phyloP scores from a whole-genome alignment of 106 monocot genomes.

The Cymbidium sinense region DNA sequence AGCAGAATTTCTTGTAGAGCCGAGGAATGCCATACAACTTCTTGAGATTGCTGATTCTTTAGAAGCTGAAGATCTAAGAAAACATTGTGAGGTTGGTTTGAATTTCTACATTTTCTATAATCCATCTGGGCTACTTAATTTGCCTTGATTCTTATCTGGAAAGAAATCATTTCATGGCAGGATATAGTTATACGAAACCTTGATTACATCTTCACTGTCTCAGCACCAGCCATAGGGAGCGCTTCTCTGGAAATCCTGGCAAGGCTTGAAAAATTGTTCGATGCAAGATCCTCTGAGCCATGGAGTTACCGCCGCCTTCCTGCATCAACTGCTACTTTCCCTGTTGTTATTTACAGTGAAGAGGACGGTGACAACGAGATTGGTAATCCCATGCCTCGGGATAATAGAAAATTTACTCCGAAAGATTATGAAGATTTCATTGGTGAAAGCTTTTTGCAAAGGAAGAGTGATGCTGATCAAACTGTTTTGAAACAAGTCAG shows the following conservation, averaged over 20 bases:
- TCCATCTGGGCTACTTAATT: neutral
- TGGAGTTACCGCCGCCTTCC: constrained; percentile 88
- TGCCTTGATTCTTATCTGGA: neutral
- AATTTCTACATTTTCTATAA: neutral
- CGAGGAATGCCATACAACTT: constrained; percentile 78
- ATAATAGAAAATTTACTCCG: constrained; percentile 17
- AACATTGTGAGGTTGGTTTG: constrained; percentile 73
- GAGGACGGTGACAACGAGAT: constrained; percentile 41
- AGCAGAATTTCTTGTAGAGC: constrained; percentile 73
- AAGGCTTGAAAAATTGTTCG: constrained; percentile 74
- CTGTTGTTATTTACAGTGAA: constrained; percentile 65
- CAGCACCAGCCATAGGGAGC: constrained; percentile 48
- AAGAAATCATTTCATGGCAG: constrained; percentile 29
- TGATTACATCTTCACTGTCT: constrained; percentile 73
- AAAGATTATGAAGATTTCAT: constrained; percentile 22
- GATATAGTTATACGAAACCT: constrained; percentile 81
- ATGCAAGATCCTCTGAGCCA: constrained; percentile 72
- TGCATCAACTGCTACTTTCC: constrained; percentile 77
- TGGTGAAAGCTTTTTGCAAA: constrained; percentile 47
- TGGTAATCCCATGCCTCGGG: constrained; percentile 25
- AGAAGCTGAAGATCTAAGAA: constrained; percentile 70
- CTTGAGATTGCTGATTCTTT: constrained; percentile 93
- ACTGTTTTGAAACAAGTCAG: constrained; percentile 73
- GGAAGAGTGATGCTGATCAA: constrained; percentile 38
- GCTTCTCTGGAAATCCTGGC: constrained; percentile 68